Conservation (phyloP, 257 asterid species). For the Solanum phureja region DNA sequence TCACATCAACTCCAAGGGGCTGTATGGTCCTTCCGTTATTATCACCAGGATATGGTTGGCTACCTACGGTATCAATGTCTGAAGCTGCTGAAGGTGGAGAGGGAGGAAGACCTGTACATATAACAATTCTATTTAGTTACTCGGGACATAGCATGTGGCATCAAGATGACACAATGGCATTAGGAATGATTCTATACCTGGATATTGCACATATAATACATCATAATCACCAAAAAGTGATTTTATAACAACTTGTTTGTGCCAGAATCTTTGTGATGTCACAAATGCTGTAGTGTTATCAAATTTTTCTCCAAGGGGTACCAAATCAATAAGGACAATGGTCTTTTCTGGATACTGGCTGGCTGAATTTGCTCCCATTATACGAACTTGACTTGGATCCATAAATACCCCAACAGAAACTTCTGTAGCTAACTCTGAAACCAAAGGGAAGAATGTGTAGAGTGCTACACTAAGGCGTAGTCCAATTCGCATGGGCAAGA, state of each 20-base stretch:
- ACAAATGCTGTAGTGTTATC: constrained; percentile 54
- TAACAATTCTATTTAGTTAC: not conserved
- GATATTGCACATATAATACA: constrained; percentile 74
- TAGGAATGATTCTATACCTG: constrained; percentile 41
- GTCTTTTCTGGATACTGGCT: constrained; percentile 71
- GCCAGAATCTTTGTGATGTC: constrained; percentile 74
- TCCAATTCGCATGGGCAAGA: constrained; percentile 75
- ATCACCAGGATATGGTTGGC: constrained; percentile 63
- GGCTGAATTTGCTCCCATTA: constrained; percentile 91
- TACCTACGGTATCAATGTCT: constrained; percentile 36
- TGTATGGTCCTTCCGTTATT: constrained; percentile 45
- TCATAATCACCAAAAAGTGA: constrained; percentile 69
- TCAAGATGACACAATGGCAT: not conserved
- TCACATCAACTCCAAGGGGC: constrained; percentile 86
- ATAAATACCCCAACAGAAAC: constrained; percentile 67
- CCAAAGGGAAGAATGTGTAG: constrained; percentile 83
- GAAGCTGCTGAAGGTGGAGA: constrained; percentile 85
- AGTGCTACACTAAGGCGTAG: constrained; percentile 58
- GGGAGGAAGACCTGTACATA: constrained; percentile 74
- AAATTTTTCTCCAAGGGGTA: constrained; percentile 64
- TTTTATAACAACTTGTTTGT: constrained; percentile 50
- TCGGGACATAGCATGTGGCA: not conserved
- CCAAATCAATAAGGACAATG: constrained; percentile 61
- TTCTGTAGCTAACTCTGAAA: constrained; percentile 76
- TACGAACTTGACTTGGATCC: constrained; percentile 83